Evolutionary conservation across 306 rosid genomes (phyloP).

Genomic region (Albizia julibrissin): DNA sequence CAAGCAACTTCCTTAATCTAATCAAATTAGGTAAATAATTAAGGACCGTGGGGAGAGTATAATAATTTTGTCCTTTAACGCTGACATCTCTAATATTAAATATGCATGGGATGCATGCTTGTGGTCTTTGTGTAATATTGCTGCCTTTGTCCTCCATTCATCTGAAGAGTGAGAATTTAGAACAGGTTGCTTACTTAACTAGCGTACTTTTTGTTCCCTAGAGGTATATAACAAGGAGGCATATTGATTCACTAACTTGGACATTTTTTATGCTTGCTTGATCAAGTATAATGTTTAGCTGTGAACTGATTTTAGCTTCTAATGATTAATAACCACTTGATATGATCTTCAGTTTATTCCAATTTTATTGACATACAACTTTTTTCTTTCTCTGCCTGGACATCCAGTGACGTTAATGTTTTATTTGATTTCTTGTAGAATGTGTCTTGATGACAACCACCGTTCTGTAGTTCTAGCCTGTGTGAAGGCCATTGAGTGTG

Average conservation of each 20-base stretch:
- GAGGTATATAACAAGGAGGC: conserved; percentile 25
- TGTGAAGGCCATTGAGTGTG: conserved; percentile 69
- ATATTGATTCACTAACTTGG: conserved; percentile 9
- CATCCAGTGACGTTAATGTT: conserved; percentile 5
- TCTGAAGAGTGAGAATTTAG: conserved; percentile 4
- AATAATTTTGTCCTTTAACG: neutral
- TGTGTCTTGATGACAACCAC: conserved; percentile 92
- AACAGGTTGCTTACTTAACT: neutral
- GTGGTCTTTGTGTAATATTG: conserved; percentile 1
- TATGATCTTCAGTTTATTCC: conserved; percentile 18
- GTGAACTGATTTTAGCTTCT: conserved; percentile 9
- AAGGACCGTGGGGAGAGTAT: neutral
- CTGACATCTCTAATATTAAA: conserved; percentile 3
- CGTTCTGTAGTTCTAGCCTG: conserved; percentile 78
- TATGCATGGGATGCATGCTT: conserved; percentile 9
- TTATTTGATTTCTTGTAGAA: conserved; percentile 50
- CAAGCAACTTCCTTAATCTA: too few relatives aligned
- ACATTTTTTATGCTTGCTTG: neutral
- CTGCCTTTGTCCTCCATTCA: conserved; percentile 9
- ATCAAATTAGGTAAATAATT: too few relatives aligned
- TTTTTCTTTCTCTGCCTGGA: conserved; percentile 5
- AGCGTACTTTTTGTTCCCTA: conserved; percentile 2
- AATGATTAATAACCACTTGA: conserved; percentile 16
- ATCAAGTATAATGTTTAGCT: conserved; percentile 13
- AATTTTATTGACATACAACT: conserved; percentile 7